Percentiles rank a stretch among this genome's conserved stretches.
phyloP scores from a whole-genome alignment of 331 rosid genomes.

The Pyracantha coccinea region DNA sequence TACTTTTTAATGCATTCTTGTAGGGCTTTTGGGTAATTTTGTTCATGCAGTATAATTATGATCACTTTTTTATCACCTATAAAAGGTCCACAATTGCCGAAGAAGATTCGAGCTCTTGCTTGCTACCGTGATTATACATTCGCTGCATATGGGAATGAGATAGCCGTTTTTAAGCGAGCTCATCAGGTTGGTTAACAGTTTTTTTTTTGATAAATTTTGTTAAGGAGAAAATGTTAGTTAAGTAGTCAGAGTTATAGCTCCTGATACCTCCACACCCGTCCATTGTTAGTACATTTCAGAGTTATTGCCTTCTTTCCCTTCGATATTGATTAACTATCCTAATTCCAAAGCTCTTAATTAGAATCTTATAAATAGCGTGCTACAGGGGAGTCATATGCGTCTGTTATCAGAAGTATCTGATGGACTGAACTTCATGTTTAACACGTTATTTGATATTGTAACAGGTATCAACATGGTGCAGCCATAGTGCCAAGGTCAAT shows the following conservation, averaged over 20 bases:
- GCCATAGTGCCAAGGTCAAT: conserved; percentile 61
- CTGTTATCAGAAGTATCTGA: background rate
- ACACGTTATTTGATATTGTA: conserved; percentile 3
- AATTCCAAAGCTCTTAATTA: background rate
- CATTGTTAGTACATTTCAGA: background rate
- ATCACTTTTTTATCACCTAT: background rate
- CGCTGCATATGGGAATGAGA: conserved; percentile 57
- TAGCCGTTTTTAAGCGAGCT: conserved; percentile 74
- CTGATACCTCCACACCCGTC: background rate
- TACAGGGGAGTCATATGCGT: background rate
- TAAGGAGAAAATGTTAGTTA: background rate
- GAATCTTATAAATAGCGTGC: background rate
- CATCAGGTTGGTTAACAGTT: conserved; percentile 45
- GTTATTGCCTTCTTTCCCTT: background rate
- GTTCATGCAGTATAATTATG: background rate
- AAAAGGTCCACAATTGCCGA: conserved; percentile 74
- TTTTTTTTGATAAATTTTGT: background rate
- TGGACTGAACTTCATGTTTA: background rate
- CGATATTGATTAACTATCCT: background rate
- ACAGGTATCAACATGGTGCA: conserved; percentile 74
- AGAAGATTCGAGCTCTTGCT: conserved; percentile 88
- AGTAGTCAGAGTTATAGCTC: background rate
- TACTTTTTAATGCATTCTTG: too few species aligned
- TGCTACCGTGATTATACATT: conserved; percentile 75
- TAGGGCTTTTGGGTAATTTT: background rate